Conservation (phyloP, 768 basidiomycete species). For the Auricularia sp. region DNA sequence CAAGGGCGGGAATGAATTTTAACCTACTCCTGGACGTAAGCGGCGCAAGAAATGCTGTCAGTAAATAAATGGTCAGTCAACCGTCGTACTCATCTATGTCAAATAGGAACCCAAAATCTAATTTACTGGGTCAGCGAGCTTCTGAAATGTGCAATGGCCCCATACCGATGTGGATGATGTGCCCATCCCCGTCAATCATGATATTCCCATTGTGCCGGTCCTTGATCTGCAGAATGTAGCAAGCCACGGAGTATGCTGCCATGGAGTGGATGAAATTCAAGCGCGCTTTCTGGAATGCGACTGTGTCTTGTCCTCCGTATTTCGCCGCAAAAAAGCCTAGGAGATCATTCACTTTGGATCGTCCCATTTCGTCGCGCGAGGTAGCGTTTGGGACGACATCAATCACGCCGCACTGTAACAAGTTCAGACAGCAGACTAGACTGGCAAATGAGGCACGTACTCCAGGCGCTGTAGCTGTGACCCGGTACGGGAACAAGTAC, state of each 20-base stretch:
- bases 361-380: constrained; percentile 97
- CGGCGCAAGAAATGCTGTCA: constrained; percentile 16
- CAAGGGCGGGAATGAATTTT: no score
- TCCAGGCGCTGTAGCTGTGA: constrained; percentile 92
- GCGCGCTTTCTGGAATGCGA: constrained; percentile 85
- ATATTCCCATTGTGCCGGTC: constrained; percentile 99
- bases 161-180: constrained; percentile 91
- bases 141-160: neutral
- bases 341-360: constrained; percentile 94
- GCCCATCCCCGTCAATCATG: constrained; percentile 97
- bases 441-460: constrained; percentile 36
- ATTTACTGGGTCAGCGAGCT: constrained; percentile 10
- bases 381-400: constrained; percentile 98
- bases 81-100: constrained; percentile 85
- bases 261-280: constrained; percentile 97
- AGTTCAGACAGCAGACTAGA: constrained; percentile 3
- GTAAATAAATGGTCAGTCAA: constrained; percentile 3
- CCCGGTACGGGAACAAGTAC: constrained; percentile 92
- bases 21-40: constrained; percentile 61
- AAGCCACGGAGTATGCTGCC: constrained; percentile 97
- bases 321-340: constrained; percentile 88
- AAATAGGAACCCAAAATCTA: constrained; percentile 92
- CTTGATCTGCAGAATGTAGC: constrained; percentile 97
- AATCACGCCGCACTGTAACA: constrained; percentile 82
- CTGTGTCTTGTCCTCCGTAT: constrained; percentile 83